Evolutionary conservation across 177 flowering plant species (phyloP).

Genomic region (Vitis hybrid): DNA sequence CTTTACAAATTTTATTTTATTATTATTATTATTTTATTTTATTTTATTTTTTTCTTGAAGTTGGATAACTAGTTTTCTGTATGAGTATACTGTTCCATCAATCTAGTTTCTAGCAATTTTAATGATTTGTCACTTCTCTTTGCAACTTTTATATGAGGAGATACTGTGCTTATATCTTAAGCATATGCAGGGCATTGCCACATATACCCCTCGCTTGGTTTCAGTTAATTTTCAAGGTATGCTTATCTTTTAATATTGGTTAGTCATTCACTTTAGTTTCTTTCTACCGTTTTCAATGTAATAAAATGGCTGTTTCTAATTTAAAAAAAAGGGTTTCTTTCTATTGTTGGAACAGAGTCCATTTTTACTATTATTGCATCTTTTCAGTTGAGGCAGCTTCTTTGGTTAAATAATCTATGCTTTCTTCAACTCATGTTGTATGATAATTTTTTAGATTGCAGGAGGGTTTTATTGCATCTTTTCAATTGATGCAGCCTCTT

Average conservation of each 20-base stretch:
- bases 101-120: too few relatives aligned
- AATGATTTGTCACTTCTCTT: neutral
- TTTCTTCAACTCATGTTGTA: neutral
- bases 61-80: neutral
- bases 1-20: too few relatives aligned
- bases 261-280: neutral
- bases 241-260: constrained; percentile 2
- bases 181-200: constrained; percentile 61
- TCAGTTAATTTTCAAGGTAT: constrained; percentile 80
- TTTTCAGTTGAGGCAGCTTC: neutral
- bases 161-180: constrained; percentile 7
- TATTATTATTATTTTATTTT: too few relatives aligned
- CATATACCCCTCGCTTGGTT: constrained; percentile 87
- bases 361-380: neutral
- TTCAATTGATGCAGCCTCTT: neutral
- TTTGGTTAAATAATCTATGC: neutral
- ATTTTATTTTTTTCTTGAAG: too few relatives aligned
- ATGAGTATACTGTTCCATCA: neutral
- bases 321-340: too few relatives aligned
- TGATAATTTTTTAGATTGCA: neutral
- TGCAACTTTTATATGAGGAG: neutral
- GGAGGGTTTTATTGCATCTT: neutral
- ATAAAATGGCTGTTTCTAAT: too few relatives aligned
- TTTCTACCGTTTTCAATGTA: neutral
- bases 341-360: too few relatives aligned